Base-by-base conservation (phyloP, 345 rosid species). In the Geranium rotundifolium region DNA sequence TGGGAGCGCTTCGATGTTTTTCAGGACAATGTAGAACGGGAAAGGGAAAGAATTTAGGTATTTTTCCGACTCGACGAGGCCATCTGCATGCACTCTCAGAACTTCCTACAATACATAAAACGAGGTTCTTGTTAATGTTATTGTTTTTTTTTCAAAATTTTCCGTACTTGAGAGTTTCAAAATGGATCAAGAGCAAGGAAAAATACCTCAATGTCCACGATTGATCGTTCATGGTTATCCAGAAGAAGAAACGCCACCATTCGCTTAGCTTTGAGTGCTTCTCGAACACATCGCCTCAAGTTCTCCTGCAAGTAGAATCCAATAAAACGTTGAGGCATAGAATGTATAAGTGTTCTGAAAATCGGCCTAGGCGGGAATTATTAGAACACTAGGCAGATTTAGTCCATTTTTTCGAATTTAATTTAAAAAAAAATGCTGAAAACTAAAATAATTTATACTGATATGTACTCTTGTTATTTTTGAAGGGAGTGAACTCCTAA, bases 31-130 rank as follows among this genome's bases (percentile, higher is more conserved):
- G 60, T 90, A 83, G 69, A 78, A 93, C 2, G 96, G 96, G 80
- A 90, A 93, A 18, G 99, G 99, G 68, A 93, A 93, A 14, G 95
- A 90, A 73, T 93, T 92, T 37, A 93, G 74, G 70, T 88, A 88
- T 61, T 73, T 76, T 4, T 84, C 64, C 29, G 77, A 73, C 74
- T 78, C 68, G 58, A 82, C n/a, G n/a, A n/a, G n/a, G n/a, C n/a
- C n/a, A n/a, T n/a, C n/a, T 66, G 4, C 64, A 67, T 18, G 74
- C 74, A 49, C 76, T 79, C 65, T 69, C 66, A 65, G 73, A 73
- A 84, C 80, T 72, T 80, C 91, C 93, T 89, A 29, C 27, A 64
- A 9, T 15, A 39, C 14, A 2, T 18, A 39, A 54, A 62, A 56
- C 56, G 27, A 9, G 52, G 16, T 9, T 6, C 10, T 41, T n/a